Percentiles rank a stretch among this genome's conserved stretches.
phyloP scores from a whole-genome alignment of 768 basidiomycete species.

The Peribolospora kevripleyi region DNA sequence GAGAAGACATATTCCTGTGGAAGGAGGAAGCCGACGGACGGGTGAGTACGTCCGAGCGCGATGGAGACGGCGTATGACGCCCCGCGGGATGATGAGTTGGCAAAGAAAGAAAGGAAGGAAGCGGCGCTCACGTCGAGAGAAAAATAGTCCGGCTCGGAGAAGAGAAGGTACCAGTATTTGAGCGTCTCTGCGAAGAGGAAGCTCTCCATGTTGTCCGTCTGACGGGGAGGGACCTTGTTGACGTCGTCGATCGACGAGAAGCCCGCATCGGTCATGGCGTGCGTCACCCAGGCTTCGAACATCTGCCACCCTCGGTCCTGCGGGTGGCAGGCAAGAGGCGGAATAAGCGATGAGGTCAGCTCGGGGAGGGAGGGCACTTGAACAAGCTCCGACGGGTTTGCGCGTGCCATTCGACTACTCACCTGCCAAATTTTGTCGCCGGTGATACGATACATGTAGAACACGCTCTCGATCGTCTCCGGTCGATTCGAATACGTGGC shows the following conservation, averaged over 20 bases:
- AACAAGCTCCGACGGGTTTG: too few species aligned
- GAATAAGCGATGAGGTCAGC: background rate
- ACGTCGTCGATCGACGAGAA: constrained; percentile 19
- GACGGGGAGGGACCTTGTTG: constrained; percentile 4
- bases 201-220: constrained; percentile 16
- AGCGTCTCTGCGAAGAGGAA: constrained; percentile 23
- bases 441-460: constrained; percentile 21
- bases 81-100: background rate
- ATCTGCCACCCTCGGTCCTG: constrained; percentile 24
- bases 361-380: background rate
- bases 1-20: constrained; percentile 24
- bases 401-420: background rate
- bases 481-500: constrained; percentile 19
- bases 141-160: constrained; percentile 37
- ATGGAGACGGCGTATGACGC: too few species aligned
- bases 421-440: constrained; percentile 24
- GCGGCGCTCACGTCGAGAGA: constrained; percentile 18
- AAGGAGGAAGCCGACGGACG: too few species aligned
- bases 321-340: background rate
- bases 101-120: too few species aligned
- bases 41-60: too few species aligned
- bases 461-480: constrained; percentile 23
- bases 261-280: constrained; percentile 8
- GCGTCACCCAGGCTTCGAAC: constrained; percentile 20
- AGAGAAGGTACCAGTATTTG: constrained; percentile 40